A percentile compares a stretch with the other conserved stretches of the same genome.
These are phyloP conservation scores for Pascua guehoae DNA, from an alignment of 1,284 basidiomycete species.

Conservation along the genomic window DNA sequence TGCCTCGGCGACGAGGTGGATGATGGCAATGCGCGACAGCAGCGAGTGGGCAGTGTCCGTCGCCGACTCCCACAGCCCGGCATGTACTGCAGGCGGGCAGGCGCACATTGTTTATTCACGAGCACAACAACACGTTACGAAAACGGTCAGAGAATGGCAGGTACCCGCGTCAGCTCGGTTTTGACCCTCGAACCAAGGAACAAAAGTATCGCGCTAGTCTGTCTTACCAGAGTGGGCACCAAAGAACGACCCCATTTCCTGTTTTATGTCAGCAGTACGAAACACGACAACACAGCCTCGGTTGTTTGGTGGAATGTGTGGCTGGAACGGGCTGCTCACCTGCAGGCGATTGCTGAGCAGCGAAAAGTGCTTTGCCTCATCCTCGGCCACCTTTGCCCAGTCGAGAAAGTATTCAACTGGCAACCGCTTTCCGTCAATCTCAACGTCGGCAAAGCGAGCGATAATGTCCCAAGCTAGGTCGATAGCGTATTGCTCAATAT, in stretches of 20 bases:
- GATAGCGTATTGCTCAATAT: constrained; percentile 89
- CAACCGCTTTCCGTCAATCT: constrained; percentile 52
- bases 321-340: constrained; percentile 43
- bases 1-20: constrained; percentile 85
- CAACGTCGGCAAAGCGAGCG: constrained; percentile 62
- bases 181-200: background rate
- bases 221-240: constrained; percentile 52
- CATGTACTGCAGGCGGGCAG: constrained; percentile 63
- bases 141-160: no score
- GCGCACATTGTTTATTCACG: no score
- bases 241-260: constrained; percentile 67
- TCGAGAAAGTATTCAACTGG: constrained; percentile 73
- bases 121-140: no score
- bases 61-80: constrained; percentile 77
- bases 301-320: no score
- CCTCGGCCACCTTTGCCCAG: constrained; percentile 71
- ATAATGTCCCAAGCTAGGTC: constrained; percentile 85
- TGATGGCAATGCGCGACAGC: constrained; percentile 73
- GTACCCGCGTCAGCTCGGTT: background rate
- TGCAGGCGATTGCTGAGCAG: constrained; percentile 48
- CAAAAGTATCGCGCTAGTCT: background rate
- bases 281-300: no score
- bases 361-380: constrained; percentile 70
- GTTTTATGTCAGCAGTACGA: constrained; percentile 8
- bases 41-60: constrained; percentile 67